Base-by-base conservation (phyloP, 371 early-diverging fungal species). In the Blastocladiella emersonii region DNA sequence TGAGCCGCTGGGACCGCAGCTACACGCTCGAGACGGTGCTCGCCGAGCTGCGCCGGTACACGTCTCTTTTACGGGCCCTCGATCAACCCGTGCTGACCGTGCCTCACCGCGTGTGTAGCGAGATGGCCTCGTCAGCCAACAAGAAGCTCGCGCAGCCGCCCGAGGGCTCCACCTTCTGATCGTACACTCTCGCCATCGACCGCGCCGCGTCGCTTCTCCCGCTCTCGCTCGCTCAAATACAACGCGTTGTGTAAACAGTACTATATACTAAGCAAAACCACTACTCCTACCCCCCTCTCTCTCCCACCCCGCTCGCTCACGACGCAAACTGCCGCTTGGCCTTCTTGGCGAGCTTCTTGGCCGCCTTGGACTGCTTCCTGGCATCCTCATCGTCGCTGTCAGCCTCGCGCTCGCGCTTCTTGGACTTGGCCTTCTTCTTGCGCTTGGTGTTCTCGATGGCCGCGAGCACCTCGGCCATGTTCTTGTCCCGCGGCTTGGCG, bases 131-230 rank as follows among this genome's bases (percentile, higher is more conserved):
- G 36, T 74, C 85, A 32, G 75, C 75, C 44, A 88, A 76, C 44
- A 88, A 85, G 68, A 93, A 93, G 74, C 75, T 91, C 44, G 76
- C 87, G 41, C 97, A 95, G 76, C 95, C 95, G 45, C 74, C 86
- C 49, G 95, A 95, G 77, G 91, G 91, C 32, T 70, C 83, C 57
- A 77, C 69, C 32, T 92, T 69, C 61, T 67, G 34, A 57, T 6
- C 35, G 36, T 35, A 44, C 57, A 45, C 36, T 7, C n/a, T 44
- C 15, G 1, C 63, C 64, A n/a, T n/a, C n/a, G n/a, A n/a, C n/a
- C n/a, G n/a, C n/a, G n/a, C n/a, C n/a, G n/a, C n/a, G n/a, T n/a
- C n/a, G n/a, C n/a, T n/a, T n/a, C n/a, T n/a, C n/a, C n/a, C n/a
- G n/a, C n/a, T n/a, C n/a, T n/a, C n/a, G n/a, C n/a, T n/a, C n/a